Percentiles rank a stretch among this genome's conserved stretches.
phyloP scores from a whole-genome alignment of 1,284 basidiomycete species.

The Sanghuangporus weigelae region DNA sequence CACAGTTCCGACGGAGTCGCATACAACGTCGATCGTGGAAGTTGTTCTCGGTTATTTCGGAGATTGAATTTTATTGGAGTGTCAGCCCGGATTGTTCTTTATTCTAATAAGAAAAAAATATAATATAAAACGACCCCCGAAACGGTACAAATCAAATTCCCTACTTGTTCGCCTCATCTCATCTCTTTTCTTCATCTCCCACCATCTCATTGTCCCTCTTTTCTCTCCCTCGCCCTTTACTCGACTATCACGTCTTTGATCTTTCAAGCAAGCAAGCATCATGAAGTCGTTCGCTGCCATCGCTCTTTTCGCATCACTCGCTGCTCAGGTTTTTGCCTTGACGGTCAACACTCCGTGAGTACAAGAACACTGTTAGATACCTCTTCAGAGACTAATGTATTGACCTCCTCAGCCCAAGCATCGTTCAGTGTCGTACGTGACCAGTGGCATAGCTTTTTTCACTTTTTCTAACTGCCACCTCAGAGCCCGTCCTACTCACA shows the following conservation, averaged over 20 bases:
- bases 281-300: conserved; percentile 51
- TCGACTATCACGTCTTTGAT: background rate
- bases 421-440: conserved; percentile 51
- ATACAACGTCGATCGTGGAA: background rate
- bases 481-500: conserved; percentile 54
- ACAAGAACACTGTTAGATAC: background rate
- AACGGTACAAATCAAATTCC: background rate
- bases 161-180: background rate
- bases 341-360: conserved; percentile 70
- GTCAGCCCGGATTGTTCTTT: background rate
- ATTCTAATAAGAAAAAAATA: background rate
- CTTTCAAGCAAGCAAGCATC: background rate
- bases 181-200: background rate
- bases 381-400: background rate
- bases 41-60: background rate
- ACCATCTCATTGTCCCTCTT: background rate
- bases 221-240: background rate
- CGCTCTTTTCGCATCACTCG: conserved; percentile 39
- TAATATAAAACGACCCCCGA: background rate
- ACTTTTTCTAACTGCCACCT: background rate
- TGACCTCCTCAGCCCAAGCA: conserved; percentile 28
- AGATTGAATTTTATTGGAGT: background rate
- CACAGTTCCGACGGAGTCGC: background rate
- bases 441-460: background rate
- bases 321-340: conserved; percentile 38